These are phyloP conservation scores for Avena eriantha DNA, from an alignment of 176 grass and related monocot species.

Conservation along the genomic window DNA sequence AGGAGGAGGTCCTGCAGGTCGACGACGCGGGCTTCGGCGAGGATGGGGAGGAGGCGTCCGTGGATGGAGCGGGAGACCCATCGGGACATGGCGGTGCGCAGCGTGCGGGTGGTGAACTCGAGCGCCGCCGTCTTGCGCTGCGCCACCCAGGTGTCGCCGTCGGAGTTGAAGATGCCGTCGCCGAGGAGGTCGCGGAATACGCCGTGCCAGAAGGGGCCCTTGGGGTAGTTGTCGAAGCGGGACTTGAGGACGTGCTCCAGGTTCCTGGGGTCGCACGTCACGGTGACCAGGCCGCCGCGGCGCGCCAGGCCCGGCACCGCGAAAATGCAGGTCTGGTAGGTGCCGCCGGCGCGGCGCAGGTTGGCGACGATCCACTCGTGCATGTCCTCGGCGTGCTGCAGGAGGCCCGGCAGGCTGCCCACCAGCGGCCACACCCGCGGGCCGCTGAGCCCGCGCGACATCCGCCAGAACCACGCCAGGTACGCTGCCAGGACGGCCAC, in stretches of 20 bases:
- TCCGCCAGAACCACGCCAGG: slow-evolving; percentile 84
- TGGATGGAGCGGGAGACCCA: slow-evolving; percentile 94
- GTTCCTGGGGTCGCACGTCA: slow-evolving; percentile 85
- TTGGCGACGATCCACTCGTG: slow-evolving; percentile 94
- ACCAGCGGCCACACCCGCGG: slow-evolving; percentile 86
- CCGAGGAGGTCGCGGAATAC: slow-evolving; percentile 91
- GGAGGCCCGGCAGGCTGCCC: slow-evolving; percentile 79
- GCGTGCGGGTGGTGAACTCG: slow-evolving; percentile 93
- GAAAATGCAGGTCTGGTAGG: slow-evolving; percentile 96
- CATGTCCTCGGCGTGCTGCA: slow-evolving; percentile 85
- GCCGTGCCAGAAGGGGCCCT: slow-evolving; percentile 92
- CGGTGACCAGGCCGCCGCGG: slow-evolving; percentile 72
- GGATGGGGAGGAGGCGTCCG: slow-evolving; percentile 71
- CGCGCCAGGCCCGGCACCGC: slow-evolving; percentile 67
- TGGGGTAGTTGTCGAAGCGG: slow-evolving; percentile 95
- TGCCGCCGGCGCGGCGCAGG: slow-evolving; percentile 60
- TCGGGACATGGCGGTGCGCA: slow-evolving; percentile 86
- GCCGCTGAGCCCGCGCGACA: slow-evolving; percentile 59
- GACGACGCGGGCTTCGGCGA: slow-evolving; percentile 62
- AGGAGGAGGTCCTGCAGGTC: slow-evolving; percentile 95
- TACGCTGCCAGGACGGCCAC: slow-evolving; percentile 51
- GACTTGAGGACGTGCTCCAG: slow-evolving; percentile 93
- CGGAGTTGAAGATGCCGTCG: slow-evolving; percentile 98
- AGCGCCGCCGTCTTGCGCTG: slow-evolving; percentile 94
- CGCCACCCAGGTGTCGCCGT: slow-evolving; percentile 85